Evolutionary conservation across 2,329 filamentous ascomycete genomes (phyloP), one percentile per base, ranked within the genome.

Genomic region (Tolypocladium sp.): DNA sequence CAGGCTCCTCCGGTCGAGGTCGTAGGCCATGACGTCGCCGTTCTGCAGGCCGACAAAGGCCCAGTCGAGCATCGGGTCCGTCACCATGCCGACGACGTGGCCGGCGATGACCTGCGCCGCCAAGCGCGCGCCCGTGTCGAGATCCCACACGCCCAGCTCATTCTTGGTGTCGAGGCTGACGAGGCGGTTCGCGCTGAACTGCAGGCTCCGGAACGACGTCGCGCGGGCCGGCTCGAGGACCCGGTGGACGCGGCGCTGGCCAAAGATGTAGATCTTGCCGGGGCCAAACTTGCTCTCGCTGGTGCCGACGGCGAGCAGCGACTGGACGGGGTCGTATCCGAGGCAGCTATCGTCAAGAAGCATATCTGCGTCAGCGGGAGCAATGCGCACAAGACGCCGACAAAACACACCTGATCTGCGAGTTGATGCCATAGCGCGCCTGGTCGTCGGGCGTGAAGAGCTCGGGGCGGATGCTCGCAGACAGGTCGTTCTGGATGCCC

Each of bases 61-160:
- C 85, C 95, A 99, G 72, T 99, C 94, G 61, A 99, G 79, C 76
- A 91, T 90, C 0, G 93, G 91, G 70, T 99, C 94, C 9, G 89
- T 92, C 59, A 89, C 81, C 67, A 97, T 71, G 38, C 84, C 82
- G 17, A 85, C 87, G 25, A 92, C 90, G 55, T 86, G 82, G 7
- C 91, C 92, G 0, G 91, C 90, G 12, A 91, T 87, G 4, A 89
- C 84, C 69, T 92, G 88, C 40, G 85, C 85, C 33, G 85, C 83
- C 44, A 91, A 65, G 58, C 88, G 80, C 58, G 79, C 79, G 65
- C 86, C 89, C 0, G 84, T 83, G 63, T 89, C 85, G 30, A 97
- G 80, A 59, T 94, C 89, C 82, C 90, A 97, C 66, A 97, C 79
- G 56, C 83, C 85, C 49, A 99, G 71, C 71, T 97, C 92, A 74